Evolutionary conservation across 345 rosid genomes (phyloP).

Genomic region (Cochlearia excelsa): DNA sequence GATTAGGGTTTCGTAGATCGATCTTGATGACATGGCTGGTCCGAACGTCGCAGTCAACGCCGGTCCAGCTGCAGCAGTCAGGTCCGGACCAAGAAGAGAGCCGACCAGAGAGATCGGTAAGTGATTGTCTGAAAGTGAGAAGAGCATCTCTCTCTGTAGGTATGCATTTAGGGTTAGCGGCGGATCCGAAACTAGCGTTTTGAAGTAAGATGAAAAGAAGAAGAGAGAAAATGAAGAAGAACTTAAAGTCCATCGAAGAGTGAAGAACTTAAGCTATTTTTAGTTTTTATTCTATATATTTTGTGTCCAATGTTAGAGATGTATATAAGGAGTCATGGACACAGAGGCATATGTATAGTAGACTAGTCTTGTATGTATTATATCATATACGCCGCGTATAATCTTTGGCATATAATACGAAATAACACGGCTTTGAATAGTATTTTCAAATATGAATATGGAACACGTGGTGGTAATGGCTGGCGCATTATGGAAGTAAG

Average conservation of each 20-base stretch:
- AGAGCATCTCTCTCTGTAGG: slow-evolving; percentile 44
- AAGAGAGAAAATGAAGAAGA: slow-evolving; percentile 18
- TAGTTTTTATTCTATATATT: too few species aligned
- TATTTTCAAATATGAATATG: too few species aligned
- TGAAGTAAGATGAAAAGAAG: slow-evolving; percentile 11
- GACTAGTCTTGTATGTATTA: background rate
- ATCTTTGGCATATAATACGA: too few species aligned
- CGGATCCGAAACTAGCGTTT: background rate
- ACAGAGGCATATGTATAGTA: too few species aligned
- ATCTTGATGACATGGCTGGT: slow-evolving; percentile 39
- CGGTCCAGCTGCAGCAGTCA: slow-evolving; percentile 51
- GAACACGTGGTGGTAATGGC: too few species aligned
- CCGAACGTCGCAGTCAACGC: slow-evolving; percentile 34
- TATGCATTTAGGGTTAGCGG: slow-evolving; percentile 27
- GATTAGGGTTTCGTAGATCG: slow-evolving; percentile 37
- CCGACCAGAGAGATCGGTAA: slow-evolving; percentile 40
- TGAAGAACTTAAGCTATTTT: too few species aligned
- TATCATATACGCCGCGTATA: too few species aligned
- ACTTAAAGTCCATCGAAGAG: background rate
- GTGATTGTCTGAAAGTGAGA: slow-evolving; percentile 37
- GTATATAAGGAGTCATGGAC: too few species aligned
- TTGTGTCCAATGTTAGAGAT: too few species aligned
- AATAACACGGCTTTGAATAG: too few species aligned
- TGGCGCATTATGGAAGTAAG: too few species aligned
- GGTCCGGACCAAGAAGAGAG: slow-evolving; percentile 49